phyloP scores from a whole-genome alignment of 2,329 filamentous ascomycete genomes.

The Claviceps sorghi region DNA sequence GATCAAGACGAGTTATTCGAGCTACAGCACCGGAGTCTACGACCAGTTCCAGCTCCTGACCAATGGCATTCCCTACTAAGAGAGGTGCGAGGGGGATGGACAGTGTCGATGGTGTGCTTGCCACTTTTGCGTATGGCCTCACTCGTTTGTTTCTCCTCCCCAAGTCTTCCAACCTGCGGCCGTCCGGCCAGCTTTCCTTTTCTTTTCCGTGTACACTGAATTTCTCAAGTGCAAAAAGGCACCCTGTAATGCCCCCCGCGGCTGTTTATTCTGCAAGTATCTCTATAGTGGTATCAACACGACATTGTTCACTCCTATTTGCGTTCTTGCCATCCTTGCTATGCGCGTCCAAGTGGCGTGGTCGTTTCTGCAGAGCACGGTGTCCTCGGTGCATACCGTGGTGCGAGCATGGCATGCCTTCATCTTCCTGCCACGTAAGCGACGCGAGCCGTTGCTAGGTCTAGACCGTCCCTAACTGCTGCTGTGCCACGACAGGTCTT shows the following conservation, averaged over 20 bases:
- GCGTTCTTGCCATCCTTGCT: no score
- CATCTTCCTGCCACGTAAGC: no score
- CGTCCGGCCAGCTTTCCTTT: background rate
- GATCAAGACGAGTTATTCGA: conserved; percentile 79
- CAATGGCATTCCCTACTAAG: conserved; percentile 88
- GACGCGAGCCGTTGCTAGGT: no score
- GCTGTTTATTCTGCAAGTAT: background rate
- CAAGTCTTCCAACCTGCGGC: no score
- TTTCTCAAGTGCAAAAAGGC: background rate
- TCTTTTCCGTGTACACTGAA: background rate
- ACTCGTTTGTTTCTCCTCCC: background rate
- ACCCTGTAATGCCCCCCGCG: background rate
- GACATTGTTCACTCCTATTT: background rate
- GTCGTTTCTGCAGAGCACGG: no score
- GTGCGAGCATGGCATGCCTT: no score
- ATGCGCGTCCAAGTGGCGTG: no score
- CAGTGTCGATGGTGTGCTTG: background rate
- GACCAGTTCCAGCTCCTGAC: conserved; percentile 96
- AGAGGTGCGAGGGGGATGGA: background rate
- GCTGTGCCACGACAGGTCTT: no score
- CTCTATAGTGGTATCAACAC: background rate
- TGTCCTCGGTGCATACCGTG: no score
- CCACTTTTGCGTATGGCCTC: background rate
- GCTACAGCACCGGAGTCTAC: conserved; percentile 85
- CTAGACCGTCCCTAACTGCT: no score